These are phyloP conservation scores for Massariosphaeria phaeospora DNA, from an alignment of 495 filamentous ascomycete genomes.

Conservation along the genomic window DNA sequence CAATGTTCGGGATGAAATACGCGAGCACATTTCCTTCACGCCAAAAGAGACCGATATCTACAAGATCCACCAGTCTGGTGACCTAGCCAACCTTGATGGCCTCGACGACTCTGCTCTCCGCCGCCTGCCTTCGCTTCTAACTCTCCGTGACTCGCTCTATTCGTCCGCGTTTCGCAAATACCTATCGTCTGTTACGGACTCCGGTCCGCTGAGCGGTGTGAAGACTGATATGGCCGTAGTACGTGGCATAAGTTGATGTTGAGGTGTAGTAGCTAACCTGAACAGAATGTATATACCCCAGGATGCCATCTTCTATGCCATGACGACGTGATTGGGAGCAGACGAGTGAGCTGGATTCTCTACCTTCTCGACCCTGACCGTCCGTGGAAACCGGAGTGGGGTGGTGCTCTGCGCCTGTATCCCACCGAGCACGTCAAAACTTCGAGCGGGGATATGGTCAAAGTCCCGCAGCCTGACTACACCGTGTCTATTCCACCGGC, in stretches of 20 bases:
- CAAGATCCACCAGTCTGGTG: slow-evolving; percentile 97
- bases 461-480: slow-evolving; percentile 70
- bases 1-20: slow-evolving; percentile 81
- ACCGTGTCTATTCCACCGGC: slow-evolving; percentile 79
- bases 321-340: slow-evolving; percentile 95
- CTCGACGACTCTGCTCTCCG: slow-evolving; percentile 75
- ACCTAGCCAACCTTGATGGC: slow-evolving; percentile 93
- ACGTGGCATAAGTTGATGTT: not conserved
- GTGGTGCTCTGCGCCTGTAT: slow-evolving; percentile 85
- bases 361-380: slow-evolving; percentile 91
- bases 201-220: slow-evolving; percentile 78
- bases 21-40: slow-evolving; percentile 83
- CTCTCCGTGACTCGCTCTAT: slow-evolving; percentile 88
- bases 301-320: slow-evolving; percentile 94
- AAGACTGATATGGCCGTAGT: slow-evolving; percentile 98
- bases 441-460: slow-evolving; percentile 61
- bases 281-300: slow-evolving; percentile 85
- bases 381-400: slow-evolving; percentile 91
- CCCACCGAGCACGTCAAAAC: slow-evolving; percentile 62
- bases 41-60: slow-evolving; percentile 99
- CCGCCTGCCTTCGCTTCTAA: slow-evolving; percentile 76
- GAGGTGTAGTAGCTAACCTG: not conserved
- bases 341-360: slow-evolving; percentile 91
- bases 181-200: slow-evolving; percentile 74
- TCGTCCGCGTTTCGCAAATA: slow-evolving; percentile 83